Evolutionary conservation across 2,329 filamentous ascomycete species (phyloP).

Genomic region (Fusarium pseudoanthophilum): DNA sequence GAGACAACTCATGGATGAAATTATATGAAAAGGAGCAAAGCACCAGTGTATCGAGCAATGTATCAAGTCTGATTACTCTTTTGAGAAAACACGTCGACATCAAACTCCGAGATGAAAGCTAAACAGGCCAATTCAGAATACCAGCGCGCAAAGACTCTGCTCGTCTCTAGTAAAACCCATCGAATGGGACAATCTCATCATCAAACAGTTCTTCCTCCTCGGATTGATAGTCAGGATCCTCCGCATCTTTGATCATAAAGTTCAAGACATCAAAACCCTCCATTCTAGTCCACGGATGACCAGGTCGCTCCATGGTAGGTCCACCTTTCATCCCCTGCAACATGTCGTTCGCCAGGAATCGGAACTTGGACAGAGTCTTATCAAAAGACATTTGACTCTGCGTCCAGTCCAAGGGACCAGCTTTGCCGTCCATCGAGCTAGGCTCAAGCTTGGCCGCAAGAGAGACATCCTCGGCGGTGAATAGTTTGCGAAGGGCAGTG

Average conservation of each 20-base stretch:
- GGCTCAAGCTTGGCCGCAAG: not conserved
- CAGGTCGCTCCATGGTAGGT: not conserved
- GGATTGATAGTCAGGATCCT: accelerated
- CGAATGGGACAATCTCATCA: not conserved
- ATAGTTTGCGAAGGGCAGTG: not conserved
- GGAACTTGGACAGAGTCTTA: not conserved
- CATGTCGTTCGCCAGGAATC: not conserved
- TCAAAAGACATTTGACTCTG: not conserved
- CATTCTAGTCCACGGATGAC: not conserved
- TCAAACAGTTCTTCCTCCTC: accelerated
- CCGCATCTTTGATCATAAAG: not conserved
- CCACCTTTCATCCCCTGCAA: not conserved
- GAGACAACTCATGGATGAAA: accelerated
- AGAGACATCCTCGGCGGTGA: not conserved
- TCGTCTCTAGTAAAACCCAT: not conserved
- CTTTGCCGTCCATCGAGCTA: not conserved
- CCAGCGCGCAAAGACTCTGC: too few species aligned
- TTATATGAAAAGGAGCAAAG: accelerated
- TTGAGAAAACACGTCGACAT: not conserved
- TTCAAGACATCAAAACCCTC: not conserved
- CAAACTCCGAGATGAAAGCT: not conserved
- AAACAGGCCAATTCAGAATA: accelerated
- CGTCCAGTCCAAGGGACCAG: accelerated
- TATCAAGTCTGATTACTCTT: not conserved
- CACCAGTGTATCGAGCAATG: accelerated